Evolutionary conservation across 1,284 basidiomycete species (phyloP).

Genomic region (Microbotryum violaceum): DNA sequence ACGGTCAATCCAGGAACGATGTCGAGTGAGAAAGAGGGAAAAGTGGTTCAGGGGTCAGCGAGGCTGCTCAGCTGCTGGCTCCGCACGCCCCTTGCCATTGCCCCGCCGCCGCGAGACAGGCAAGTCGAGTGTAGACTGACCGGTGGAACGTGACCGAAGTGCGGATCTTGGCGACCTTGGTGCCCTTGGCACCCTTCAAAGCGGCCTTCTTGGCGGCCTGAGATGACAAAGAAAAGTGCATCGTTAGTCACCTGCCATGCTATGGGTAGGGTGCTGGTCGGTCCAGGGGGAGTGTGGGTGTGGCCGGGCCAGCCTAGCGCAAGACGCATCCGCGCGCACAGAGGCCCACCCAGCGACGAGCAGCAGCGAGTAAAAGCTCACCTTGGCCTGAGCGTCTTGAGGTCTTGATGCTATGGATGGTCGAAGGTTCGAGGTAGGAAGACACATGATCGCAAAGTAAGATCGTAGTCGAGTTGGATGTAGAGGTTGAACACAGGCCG

Average conservation of each 20-base stretch:
- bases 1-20: conserved; percentile 11
- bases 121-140: conserved; percentile 18
- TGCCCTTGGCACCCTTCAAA: conserved; percentile 73
- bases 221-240: conserved; percentile 51
- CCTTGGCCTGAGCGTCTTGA: conserved; percentile 34
- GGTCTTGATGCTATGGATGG: conserved; percentile 27
- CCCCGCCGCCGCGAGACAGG: neutral
- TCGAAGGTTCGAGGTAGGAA: neutral
- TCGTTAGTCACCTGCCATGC: neutral
- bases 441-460: neutral
- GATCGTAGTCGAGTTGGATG: too few relatives aligned
- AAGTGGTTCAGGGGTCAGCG: neutral
- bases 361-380: neutral
- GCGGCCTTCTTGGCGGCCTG: conserved; percentile 95
- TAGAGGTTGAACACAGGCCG: too few relatives aligned
- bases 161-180: conserved; percentile 73
- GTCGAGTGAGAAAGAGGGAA: neutral
- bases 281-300: neutral
- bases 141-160: conserved; percentile 89
- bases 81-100: neutral
- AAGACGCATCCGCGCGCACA: neutral
- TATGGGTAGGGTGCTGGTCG: too few relatives aligned
- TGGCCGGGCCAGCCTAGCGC: neutral
- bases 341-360: neutral
- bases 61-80: too few relatives aligned